Percentiles rank a stretch among this genome's conserved stretches.
Conservation (phyloP, 441 rosid species). For the Geranium incanum region DNA sequence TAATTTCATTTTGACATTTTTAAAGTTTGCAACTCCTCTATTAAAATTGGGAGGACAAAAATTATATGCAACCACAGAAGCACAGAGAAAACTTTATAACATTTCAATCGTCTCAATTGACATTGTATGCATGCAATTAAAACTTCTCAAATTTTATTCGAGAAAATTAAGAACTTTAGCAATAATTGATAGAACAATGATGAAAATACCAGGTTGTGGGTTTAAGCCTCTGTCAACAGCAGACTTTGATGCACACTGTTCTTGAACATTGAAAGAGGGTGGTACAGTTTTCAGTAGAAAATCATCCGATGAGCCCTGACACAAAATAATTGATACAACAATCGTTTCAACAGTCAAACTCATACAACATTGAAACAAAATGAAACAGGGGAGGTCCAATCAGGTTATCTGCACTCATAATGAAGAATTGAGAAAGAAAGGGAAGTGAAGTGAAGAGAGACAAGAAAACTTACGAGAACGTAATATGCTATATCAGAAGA, state of each 20-base stretch:
- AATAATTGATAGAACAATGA: background rate
- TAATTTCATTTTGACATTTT: no score
- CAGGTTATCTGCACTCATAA: no score
- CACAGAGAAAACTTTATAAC: background rate
- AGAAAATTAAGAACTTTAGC: background rate
- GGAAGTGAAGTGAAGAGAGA: background rate
- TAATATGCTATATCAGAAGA: conserved; percentile 6
- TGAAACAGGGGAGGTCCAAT: background rate
- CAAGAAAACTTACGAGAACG: conserved; percentile 12
- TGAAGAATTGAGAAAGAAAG: background rate
- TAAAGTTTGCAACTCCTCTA: no score
- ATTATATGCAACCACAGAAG: background rate
- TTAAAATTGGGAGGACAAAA: no score
- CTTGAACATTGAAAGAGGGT: background rate
- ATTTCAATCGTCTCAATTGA: background rate
- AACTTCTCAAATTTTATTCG: background rate
- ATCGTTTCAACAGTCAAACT: background rate
- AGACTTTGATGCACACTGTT: conserved; percentile 13
- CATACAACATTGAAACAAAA: no score
- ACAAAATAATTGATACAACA: background rate
- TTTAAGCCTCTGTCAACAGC: background rate
- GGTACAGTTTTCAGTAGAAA: no score
- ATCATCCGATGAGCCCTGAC: background rate
- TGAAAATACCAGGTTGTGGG: background rate
- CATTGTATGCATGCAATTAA: background rate